Evolutionary conservation across 768 basidiomycete genomes (phyloP).

Genomic region (Naganishia vaughanmartiniae): DNA sequence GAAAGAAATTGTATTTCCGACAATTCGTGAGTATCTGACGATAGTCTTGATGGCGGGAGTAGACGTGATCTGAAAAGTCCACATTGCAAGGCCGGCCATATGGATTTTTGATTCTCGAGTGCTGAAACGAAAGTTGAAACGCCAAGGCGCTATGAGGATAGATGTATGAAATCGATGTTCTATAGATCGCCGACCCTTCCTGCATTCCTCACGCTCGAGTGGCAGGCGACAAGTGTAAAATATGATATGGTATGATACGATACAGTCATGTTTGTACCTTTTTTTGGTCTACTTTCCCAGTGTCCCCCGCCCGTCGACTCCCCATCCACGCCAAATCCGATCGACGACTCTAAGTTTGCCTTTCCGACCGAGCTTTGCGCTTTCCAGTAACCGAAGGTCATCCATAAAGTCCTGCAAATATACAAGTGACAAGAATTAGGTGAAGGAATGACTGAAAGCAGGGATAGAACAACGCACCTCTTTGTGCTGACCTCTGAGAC

Average conservation of each 20-base stretch:
- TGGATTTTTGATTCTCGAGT: background rate
- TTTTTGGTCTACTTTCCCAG: background rate
- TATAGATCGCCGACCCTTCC: background rate
- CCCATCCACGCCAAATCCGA: conserved; percentile 88
- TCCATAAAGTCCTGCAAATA: conserved; percentile 67
- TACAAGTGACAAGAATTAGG: background rate
- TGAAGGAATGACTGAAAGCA: background rate
- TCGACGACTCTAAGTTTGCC: conserved; percentile 77
- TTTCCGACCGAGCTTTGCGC: conserved; percentile 63
- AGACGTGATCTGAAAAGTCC: background rate
- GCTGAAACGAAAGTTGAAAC: background rate
- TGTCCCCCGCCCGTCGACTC: conserved; percentile 45
- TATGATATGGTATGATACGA: background rate
- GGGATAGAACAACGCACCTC: conserved; percentile 27
- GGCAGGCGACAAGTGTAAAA: background rate
- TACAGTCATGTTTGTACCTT: background rate
- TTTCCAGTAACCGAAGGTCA: conserved; percentile 78
- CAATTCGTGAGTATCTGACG: background rate
- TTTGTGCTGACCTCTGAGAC: conserved; percentile 38
- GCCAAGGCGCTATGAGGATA: background rate
- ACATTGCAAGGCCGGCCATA: background rate
- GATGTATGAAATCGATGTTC: background rate
- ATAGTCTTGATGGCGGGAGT: background rate
- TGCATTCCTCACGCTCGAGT: background rate
- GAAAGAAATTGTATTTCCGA: conserved; percentile 1